Evolutionary conservation across 179 eudicot species (phyloP), one percentile per base, ranked within the genome.

Genomic region (Beta lomatogona): DNA sequence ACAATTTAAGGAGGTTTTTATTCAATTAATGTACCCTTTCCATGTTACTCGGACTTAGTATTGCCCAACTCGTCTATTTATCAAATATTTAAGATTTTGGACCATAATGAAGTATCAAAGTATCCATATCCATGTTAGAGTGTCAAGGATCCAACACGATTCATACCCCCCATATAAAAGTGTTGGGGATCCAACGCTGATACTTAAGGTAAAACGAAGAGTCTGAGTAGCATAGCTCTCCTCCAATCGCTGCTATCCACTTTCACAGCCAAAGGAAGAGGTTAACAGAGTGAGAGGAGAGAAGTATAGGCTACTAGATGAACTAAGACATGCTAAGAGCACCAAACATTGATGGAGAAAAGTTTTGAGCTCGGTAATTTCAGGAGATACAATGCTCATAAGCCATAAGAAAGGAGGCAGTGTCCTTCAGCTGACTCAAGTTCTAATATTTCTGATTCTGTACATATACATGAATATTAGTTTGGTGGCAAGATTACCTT

Each of bases 401-500:
- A 64, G 68, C 50, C 63, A 76, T 28, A 57, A 12, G 68, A 44
- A 22, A 36, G 66, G 54, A 79, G 77, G 14, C 54, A 59, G 4
- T 3, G 19, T 21, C 21, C 67, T 12, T 68, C 63, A 55, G 63
- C 19, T 16, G 44, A n/a, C 9, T 28, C 25, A 15, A 55, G 28
- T 55, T 25, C 59, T 28, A 16, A 9, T 12, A 66, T 18, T 48
- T 48, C 5, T 48, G 52, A 48, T 48, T 48, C 7, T 63, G 55
- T 60, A 58, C 59, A 66, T 45, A 54, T 16, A 73, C 55, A 41
- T 19, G 67, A 78, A 66, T 15, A 70, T 18, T 19, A 7, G 46
- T 45, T 59, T 58, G 55, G 68, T 73, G 48, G 60, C 16, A 79
- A 44, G 9, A 66, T 50, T 91, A 94, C 99, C 99, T 95, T 95